A percentile compares a stretch with the other conserved stretches of the same genome.
Conservation (phyloP, 2,329 filamentous ascomycete genomes). For the Verticillium albo-atrum region DNA sequence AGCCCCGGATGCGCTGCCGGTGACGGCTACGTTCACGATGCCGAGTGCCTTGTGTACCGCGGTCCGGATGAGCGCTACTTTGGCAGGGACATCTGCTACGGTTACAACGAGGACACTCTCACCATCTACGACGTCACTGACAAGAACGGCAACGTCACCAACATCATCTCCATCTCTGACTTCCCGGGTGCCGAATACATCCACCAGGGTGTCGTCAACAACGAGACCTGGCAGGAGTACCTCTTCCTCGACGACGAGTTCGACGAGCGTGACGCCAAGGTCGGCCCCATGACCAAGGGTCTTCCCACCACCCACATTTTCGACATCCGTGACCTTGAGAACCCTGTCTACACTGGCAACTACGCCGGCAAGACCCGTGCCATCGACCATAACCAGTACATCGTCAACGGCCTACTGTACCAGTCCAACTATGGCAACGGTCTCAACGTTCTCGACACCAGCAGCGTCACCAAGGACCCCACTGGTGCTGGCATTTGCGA, state of each 20-base stretch:
- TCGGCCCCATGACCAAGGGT: slow-evolving; percentile 31
- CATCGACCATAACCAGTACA: slow-evolving; percentile 34
- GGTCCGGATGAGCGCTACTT: slow-evolving; percentile 41
- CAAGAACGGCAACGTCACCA: slow-evolving; percentile 32
- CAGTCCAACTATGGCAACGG: slow-evolving; percentile 42
- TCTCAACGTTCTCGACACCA: slow-evolving; percentile 27
- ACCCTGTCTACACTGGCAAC: slow-evolving; percentile 33
- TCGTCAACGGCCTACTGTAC: slow-evolving; percentile 33
- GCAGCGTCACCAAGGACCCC: slow-evolving; percentile 22
- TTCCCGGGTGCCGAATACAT: slow-evolving; percentile 49
- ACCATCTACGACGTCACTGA: slow-evolving; percentile 50
- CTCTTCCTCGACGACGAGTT: slow-evolving; percentile 45
- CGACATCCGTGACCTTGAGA: slow-evolving; percentile 35
- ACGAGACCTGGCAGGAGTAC: slow-evolving; percentile 34
- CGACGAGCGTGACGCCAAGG: slow-evolving; percentile 37
- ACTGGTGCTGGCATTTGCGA: slow-evolving; percentile 35
- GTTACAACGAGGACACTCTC: slow-evolving; percentile 48
- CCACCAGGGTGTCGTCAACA: slow-evolving; percentile 50
- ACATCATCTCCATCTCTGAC: slow-evolving; percentile 44
- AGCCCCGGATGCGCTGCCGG: slow-evolving; percentile 47
- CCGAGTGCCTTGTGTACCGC: slow-evolving; percentile 53
- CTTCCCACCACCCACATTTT: slow-evolving; percentile 43
- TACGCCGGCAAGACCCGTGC: slow-evolving; percentile 30
- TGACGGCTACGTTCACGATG: slow-evolving; percentile 59
- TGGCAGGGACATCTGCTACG: slow-evolving; percentile 49